Evolutionary conservation across 2,329 filamentous ascomycete species (phyloP), one percentile per base, ranked within the genome.

Genomic region (Chaetomiaceae sp.): DNA sequence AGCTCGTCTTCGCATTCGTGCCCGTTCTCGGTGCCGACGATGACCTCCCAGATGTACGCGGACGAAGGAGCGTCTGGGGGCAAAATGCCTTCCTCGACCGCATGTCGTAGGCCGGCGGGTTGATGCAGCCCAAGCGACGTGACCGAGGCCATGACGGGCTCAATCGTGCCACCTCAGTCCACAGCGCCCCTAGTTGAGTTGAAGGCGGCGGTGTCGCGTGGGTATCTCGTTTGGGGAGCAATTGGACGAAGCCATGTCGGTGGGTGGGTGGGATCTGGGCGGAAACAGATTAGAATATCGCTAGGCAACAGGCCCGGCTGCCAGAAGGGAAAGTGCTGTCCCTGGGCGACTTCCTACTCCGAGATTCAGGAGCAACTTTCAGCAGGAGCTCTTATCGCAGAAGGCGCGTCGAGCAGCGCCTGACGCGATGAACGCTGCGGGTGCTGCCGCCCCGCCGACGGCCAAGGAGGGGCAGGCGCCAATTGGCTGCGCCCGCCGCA

Each of bases 71-170:
- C 78, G 51, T 93, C 77, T 37, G 75, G 66, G 15, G 84, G 78
- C 2, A 97, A 73, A 33, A 95, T 76, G 48, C 81, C 78, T 66
- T 97, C 90, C 56, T 83, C 76, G 56, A 95, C 78, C 54, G 95
- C 82, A 71, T 93, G 88, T 52, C 80, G 81, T 54, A 97, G 75
- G 54, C 85, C 89, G 51, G 86, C 80, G 50, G 94, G 90, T 69
- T 86, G 83, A 72, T 97, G 91, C 62, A 95, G 75, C 65, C 93
- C 93, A 60, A 96, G 78, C 55, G 91, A 96, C 66, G 81, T 86
- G 68, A 96, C 81, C 63, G 86, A 83, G 58, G 91, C 91, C 94
- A 98, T 98, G 38, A 10, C 33, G 20, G 19, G 24, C 22, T 14
- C 17, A 14, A 40, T 17, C 11, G 18, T 38, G 14, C 36, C 30